Conservation (phyloP, 768 basidiomycete species). For the Hygrocybe coccinea region DNA sequence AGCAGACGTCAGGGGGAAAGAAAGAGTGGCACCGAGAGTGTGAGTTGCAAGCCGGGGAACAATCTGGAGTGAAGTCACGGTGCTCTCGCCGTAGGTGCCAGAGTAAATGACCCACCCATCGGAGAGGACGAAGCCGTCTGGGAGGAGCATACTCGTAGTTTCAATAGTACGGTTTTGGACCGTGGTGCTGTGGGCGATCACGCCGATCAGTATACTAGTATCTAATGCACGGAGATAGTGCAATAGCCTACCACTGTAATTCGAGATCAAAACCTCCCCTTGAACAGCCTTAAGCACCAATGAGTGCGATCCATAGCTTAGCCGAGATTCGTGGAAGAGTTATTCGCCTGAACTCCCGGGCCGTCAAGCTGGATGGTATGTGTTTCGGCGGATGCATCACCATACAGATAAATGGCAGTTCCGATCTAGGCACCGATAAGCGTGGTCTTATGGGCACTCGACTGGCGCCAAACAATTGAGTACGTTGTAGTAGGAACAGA, state of each 20-base stretch:
- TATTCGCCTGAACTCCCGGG: neutral
- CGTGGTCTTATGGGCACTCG: slow-evolving; percentile 10
- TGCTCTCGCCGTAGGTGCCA: neutral
- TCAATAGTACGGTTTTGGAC: neutral
- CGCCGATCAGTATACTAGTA: no score
- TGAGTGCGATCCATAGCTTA: slow-evolving; percentile 13
- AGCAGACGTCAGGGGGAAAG: neutral
- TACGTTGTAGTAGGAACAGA: slow-evolving; percentile 7
- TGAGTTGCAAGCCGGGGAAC: neutral
- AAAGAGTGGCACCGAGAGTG: neutral
- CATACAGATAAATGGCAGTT: slow-evolving; percentile 13
- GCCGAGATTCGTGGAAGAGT: slow-evolving; percentile 7
- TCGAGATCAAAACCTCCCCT: slow-evolving; percentile 11
- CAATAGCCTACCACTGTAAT: slow-evolving; percentile 7
- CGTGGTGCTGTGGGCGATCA: neutral
- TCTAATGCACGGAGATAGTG: neutral
- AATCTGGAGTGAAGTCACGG: no score
- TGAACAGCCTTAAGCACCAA: slow-evolving; percentile 8
- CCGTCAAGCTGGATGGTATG: slow-evolving; percentile 15
- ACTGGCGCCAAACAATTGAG: slow-evolving; percentile 8
- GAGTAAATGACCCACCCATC: neutral
- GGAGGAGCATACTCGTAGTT: neutral
- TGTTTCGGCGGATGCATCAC: slow-evolving; percentile 12
- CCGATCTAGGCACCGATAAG: slow-evolving; percentile 15
- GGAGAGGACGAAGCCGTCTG: neutral